Evolutionary conservation across 495 filamentous ascomycete species (phyloP).

Genomic region (Pyrenula massariospora): DNA sequence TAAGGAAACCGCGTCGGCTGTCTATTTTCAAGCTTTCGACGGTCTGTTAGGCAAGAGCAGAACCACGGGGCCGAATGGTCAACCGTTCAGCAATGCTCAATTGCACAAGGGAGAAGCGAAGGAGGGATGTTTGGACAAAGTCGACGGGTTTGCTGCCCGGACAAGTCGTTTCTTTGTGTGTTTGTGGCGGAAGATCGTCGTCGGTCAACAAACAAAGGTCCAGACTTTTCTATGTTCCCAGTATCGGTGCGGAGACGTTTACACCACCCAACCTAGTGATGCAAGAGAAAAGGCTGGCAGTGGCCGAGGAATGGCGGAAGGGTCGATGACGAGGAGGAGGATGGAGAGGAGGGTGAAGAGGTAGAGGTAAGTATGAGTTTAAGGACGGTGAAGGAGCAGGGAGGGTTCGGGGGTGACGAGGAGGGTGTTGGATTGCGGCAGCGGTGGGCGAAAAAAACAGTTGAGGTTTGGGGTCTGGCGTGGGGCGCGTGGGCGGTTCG

Average conservation of each 20-base stretch:
- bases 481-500: background rate
- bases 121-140: background rate
- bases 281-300: background rate
- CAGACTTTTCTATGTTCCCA: background rate
- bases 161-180: background rate
- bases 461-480: background rate
- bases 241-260: background rate
- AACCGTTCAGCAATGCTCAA: constrained; percentile 1
- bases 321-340: background rate
- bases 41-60: background rate
- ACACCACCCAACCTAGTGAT: background rate
- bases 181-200: background rate
- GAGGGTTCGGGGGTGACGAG: background rate
- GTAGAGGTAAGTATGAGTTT: too few species aligned
- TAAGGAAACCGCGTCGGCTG: background rate
- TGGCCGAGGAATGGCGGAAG: background rate
- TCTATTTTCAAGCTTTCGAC: background rate
- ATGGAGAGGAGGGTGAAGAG: too few species aligned
- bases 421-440: background rate
- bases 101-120: background rate
- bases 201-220: background rate
- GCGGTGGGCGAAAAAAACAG: background rate
- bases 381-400: background rate
- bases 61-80: constrained; percentile 1
- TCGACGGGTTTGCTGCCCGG: background rate